phyloP scores from a whole-genome alignment of 73 alveolate genomes.

The Blepharisma japonicum region DNA sequence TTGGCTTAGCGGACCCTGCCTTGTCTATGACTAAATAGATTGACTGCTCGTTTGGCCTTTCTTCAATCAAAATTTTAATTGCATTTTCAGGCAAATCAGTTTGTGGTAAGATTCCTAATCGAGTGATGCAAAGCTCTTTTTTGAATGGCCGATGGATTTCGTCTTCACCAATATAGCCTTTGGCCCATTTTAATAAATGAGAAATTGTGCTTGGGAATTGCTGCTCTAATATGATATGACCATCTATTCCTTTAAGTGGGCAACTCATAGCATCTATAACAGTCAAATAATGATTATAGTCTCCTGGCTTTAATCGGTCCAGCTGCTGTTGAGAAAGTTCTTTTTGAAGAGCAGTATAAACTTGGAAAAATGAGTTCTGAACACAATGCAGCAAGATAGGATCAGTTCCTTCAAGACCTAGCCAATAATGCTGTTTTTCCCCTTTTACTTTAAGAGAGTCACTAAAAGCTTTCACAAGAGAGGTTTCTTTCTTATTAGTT shows the following conservation, averaged over 20 bases:
- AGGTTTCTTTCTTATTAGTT: conserved; percentile 1
- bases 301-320: neutral
- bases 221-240: neutral
- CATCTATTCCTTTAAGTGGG: neutral
- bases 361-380: neutral
- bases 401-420: neutral
- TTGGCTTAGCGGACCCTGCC: neutral
- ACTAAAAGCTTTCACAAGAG: neutral
- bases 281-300: neutral
- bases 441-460: neutral
- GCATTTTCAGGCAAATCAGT: neutral
- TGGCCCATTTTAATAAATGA: neutral
- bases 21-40: neutral
- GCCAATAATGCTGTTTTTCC: neutral
- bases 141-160: neutral
- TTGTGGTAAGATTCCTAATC: neutral
- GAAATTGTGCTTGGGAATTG: neutral
- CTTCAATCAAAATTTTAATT: conserved; percentile 6
- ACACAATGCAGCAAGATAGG: neutral
- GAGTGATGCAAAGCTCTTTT: neutral
- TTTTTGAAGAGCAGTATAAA: neutral
- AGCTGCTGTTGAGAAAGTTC: neutral
- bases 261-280: conserved; percentile 15
- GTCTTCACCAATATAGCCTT: neutral
- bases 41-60: neutral